Conservation (phyloP, 371 early-diverging fungal genomes). For the Circinella umbellata region DNA sequence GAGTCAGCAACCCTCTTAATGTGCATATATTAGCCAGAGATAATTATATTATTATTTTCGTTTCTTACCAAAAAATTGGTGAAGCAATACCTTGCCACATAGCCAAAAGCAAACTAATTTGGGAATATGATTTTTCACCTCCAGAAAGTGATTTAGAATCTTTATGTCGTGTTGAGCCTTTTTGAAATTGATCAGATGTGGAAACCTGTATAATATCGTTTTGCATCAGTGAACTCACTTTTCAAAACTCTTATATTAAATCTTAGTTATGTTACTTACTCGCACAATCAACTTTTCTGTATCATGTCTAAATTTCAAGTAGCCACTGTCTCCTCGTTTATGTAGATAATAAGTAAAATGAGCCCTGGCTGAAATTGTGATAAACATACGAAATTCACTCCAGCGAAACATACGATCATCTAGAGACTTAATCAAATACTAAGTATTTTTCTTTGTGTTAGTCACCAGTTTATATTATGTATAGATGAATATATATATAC, state of each 20-base stretch:
- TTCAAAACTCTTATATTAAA: too few species aligned
- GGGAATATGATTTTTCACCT: constrained; percentile 99
- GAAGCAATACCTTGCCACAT: constrained; percentile 97
- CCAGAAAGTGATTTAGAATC: constrained; percentile 95
- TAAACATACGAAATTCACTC: constrained; percentile 70
- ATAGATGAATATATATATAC: constrained; percentile 1
- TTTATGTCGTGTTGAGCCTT: constrained; percentile 61
- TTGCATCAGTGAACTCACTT: too few species aligned
- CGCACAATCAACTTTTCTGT: constrained; percentile 70
- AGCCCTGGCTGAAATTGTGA: constrained; percentile 73
- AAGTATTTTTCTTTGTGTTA: too few species aligned
- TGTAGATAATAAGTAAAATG: constrained; percentile 77
- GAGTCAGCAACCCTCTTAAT: background rate
- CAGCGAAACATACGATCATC: constrained; percentile 66
- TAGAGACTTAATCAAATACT: constrained; percentile 31
- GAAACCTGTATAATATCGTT: constrained; percentile 27
- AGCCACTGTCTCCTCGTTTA: constrained; percentile 89
- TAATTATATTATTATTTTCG: background rate
- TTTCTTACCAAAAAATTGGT: constrained; percentile 85
- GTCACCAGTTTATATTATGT: too few species aligned
- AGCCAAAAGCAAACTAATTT: constrained; percentile 94
- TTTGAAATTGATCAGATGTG: constrained; percentile 49
- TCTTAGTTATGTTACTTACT: constrained; percentile 41
- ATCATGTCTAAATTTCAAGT: constrained; percentile 82
- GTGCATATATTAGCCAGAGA: background rate